A percentile compares a stretch with the other conserved stretches of the same genome.
Evolutionary conservation across 768 basidiomycete genomes (phyloP).

Genomic region (Royoungia palumana): DNA sequence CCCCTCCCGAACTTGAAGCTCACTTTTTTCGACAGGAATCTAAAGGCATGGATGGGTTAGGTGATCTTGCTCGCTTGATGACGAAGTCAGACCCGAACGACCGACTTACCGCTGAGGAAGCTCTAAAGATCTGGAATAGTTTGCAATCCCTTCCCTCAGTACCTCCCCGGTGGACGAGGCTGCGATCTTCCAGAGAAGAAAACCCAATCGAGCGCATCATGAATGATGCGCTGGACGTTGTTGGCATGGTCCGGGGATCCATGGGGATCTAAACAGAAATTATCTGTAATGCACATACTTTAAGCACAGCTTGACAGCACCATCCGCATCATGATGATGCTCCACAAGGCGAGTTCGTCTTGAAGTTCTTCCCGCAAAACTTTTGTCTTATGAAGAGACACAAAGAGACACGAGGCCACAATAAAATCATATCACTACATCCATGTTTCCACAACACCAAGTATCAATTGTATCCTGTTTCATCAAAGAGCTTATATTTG

Average conservation of each 20-base stretch:
- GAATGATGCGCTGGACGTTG: conserved; percentile 12
- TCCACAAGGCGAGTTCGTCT: too few relatives aligned
- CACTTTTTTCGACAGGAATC: conserved; percentile 1
- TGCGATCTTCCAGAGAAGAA: conserved; percentile 6
- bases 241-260: conserved; percentile 8
- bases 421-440: too few relatives aligned
- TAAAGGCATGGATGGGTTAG: conserved; percentile 1
- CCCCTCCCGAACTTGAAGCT: conserved; percentile 26
- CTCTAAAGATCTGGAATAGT: conserved; percentile 7
- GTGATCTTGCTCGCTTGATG: conserved; percentile 2
- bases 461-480: too few relatives aligned
- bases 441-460: too few relatives aligned
- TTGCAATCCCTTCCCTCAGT: neutral
- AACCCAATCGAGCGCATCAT: conserved; percentile 11
- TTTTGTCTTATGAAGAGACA: too few relatives aligned
- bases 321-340: too few relatives aligned
- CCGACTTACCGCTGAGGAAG: neutral
- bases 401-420: too few relatives aligned
- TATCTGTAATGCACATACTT: too few relatives aligned
- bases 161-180: conserved; percentile 9
- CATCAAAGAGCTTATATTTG: too few relatives aligned
- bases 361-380: too few relatives aligned
- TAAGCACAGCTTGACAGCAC: too few relatives aligned
- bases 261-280: too few relatives aligned
- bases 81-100: conserved; percentile 6